Evolutionary conservation across 2,329 filamentous ascomycete species (phyloP).

Genomic region (Fusarium sp.): DNA sequence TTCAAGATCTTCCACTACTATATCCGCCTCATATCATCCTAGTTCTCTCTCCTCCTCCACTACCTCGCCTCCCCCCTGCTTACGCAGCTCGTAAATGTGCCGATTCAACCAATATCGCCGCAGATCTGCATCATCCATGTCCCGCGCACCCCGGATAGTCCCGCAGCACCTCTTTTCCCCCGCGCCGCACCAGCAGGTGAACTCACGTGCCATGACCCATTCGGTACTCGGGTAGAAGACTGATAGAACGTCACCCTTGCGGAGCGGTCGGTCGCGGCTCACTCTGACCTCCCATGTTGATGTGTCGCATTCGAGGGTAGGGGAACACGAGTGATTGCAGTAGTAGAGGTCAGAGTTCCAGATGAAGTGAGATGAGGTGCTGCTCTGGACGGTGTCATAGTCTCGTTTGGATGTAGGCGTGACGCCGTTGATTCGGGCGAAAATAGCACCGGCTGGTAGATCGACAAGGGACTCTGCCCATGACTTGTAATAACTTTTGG

Average conservation of each 20-base stretch:
- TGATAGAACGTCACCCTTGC: conserved; percentile 1
- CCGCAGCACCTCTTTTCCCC: conserved; percentile 2
- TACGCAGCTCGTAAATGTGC: background rate
- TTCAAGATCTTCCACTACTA: background rate
- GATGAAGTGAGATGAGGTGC: background rate
- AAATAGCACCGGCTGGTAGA: background rate
- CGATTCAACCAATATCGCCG: conserved; percentile 1
- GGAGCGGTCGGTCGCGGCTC: conserved; percentile 1
- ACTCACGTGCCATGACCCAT: background rate
- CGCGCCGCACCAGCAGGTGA: conserved; percentile 3
- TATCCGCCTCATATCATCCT: background rate
- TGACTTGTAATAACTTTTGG: background rate
- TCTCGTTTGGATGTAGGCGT: background rate
- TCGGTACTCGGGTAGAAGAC: conserved; percentile 6
- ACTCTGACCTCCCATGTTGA: background rate
- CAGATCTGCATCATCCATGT: background rate
- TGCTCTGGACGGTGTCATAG: background rate
- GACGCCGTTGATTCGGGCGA: background rate
- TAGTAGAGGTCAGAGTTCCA: background rate
- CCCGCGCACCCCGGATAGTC: conserved; percentile 3
- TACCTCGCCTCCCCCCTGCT: background rate
- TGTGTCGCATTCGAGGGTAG: background rate
- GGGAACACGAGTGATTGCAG: background rate
- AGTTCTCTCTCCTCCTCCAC: no score
- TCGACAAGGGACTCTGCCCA: background rate